Evolutionary conservation across 2,329 filamentous ascomycete species (phyloP).

Genomic region (Beauveria asiatica): DNA sequence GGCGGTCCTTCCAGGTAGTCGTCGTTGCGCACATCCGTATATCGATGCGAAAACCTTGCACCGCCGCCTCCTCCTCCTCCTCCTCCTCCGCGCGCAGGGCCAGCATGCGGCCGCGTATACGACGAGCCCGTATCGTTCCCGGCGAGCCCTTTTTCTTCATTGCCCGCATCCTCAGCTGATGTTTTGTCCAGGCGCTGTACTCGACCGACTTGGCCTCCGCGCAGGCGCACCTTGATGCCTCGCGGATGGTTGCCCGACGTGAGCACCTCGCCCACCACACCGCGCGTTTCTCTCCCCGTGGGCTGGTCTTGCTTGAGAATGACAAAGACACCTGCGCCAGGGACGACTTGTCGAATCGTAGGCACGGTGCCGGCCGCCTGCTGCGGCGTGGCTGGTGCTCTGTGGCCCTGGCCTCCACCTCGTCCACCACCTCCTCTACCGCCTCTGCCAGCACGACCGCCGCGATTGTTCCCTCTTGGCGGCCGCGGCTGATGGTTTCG

Average conservation of each 20-base stretch:
- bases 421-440: conserved; percentile 3
- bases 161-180: conserved; percentile 11
- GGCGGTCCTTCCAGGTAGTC: conserved; percentile 31
- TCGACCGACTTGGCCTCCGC: conserved; percentile 62
- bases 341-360: conserved; percentile 42
- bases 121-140: neutral
- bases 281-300: conserved; percentile 62
- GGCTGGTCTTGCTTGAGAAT: conserved; percentile 69
- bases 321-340: conserved; percentile 60
- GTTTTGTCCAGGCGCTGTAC: conserved; percentile 53
- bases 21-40: conserved; percentile 27
- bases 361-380: conserved; percentile 35
- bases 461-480: neutral
- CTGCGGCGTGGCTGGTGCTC: conserved; percentile 24
- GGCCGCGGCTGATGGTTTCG: conserved; percentile 25
- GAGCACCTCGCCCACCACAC: conserved; percentile 57
- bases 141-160: conserved; percentile 3
- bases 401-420: conserved; percentile 11
- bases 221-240: conserved; percentile 69
- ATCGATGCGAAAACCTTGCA: conserved; percentile 21
- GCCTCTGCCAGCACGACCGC: conserved; percentile 16
- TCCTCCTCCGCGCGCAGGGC: conserved; percentile 10
- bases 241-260: conserved; percentile 67
- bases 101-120: neutral
- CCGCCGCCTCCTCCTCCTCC: neutral